A percentile compares a stretch with the other conserved stretches of the same genome.
These are phyloP conservation scores for Solanum sitiens DNA, from an alignment of 257 asterid genomes.

Conservation along the genomic window DNA sequence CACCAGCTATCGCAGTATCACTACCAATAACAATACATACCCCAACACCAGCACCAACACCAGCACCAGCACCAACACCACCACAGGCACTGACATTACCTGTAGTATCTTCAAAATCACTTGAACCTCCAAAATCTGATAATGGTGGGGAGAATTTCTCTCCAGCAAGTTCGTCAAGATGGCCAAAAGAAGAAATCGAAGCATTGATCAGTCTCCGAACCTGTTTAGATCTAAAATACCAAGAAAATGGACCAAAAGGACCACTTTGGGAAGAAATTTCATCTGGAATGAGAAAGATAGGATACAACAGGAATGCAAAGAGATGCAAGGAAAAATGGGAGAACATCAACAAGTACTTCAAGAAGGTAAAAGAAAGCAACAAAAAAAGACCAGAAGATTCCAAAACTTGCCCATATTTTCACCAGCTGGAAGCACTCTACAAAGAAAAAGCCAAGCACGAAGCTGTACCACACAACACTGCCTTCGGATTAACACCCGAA, in stretches of 20 bases:
- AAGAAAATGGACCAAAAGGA: constrained; percentile 25
- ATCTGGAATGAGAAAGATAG: constrained; percentile 58
- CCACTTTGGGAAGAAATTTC: constrained; percentile 85
- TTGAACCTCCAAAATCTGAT: background rate
- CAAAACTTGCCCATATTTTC: constrained; percentile 82
- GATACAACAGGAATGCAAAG: constrained; percentile 62
- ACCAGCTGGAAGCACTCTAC: constrained; percentile 53
- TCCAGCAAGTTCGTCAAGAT: constrained; percentile 32
- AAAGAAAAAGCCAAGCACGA: constrained; percentile 37
- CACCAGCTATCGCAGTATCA: background rate
- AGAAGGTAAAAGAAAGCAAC: constrained; percentile 64
- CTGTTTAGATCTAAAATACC: constrained; percentile 7
- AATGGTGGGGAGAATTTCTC: constrained; percentile 3
- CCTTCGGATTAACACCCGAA: constrained; percentile 11
- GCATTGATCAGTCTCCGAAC: constrained; percentile 65
- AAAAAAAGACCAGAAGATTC: constrained; percentile 73
- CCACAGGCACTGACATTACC: background rate
- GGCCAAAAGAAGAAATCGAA: constrained; percentile 78
- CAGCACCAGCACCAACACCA: background rate
- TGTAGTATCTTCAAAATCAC: background rate
- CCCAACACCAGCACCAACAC: background rate
- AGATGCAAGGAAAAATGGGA: constrained; percentile 95
- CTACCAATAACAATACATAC: background rate
- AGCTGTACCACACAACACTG: background rate
- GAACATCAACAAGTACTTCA: constrained; percentile 73